A percentile compares a stretch with the other conserved stretches of the same genome.
phyloP scores from a whole-genome alignment of 164 flowering plant genomes.

The Kalanchoe fedtschenkoi region DNA sequence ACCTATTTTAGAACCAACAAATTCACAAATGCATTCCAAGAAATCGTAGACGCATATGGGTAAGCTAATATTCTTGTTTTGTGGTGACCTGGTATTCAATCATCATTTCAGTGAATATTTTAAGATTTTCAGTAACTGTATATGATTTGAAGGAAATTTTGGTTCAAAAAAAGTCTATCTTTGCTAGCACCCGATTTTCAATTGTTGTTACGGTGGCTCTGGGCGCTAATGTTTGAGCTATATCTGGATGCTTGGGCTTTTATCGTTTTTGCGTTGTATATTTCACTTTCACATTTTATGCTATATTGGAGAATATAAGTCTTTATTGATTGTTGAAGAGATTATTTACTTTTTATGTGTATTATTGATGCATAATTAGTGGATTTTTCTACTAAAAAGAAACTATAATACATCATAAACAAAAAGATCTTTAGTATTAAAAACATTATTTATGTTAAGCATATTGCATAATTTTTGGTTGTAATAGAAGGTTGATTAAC shows the following conservation, averaged over 20 bases:
- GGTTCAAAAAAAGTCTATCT: too few relatives aligned
- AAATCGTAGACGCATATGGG: constrained; percentile 99
- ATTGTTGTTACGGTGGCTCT: not conserved
- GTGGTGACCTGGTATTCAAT: not conserved
- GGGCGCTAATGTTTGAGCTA: not conserved
- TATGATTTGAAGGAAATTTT: not conserved
- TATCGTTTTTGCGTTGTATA: not conserved
- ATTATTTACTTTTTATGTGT: too few relatives aligned
- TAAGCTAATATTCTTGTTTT: constrained; percentile 17
- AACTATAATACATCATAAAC: too few relatives aligned
- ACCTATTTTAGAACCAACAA: constrained; percentile 73
- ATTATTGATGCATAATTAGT: too few relatives aligned
- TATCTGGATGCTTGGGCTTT: not conserved
- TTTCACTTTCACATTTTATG: not conserved
- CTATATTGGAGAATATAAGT: not conserved
- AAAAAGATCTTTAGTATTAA: not conserved
- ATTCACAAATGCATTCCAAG: constrained; percentile 65
- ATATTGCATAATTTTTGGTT: not conserved
- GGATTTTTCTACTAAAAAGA: too few relatives aligned
- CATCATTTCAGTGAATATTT: not conserved
- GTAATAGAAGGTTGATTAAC: not conserved
- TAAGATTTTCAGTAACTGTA: not conserved
- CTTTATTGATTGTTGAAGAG: too few relatives aligned
- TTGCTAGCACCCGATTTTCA: too few relatives aligned
- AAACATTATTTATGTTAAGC: not conserved